Evolutionary conservation across 257 asterid genomes (phyloP).

Genomic region (Apocynum venetum): DNA sequence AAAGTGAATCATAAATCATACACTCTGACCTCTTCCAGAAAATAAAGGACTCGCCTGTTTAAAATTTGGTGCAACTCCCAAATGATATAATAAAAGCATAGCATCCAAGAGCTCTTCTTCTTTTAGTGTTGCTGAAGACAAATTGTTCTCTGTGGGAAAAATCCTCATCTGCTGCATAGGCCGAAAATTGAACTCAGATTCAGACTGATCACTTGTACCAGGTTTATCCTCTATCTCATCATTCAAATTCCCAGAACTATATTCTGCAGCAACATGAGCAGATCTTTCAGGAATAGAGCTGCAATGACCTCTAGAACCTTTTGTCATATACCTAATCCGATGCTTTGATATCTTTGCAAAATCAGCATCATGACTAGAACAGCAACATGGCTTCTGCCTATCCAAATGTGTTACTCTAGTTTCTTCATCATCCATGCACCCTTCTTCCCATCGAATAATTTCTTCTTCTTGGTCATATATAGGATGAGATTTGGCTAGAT

Average conservation of each 20-base stretch:
- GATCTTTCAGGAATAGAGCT: slow-evolving; percentile 73
- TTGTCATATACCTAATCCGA: slow-evolving; percentile 42
- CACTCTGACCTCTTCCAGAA: neutral
- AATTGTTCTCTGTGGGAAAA: slow-evolving; percentile 49
- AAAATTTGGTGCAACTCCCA: slow-evolving; percentile 95
- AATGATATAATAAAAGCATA: slow-evolving; percentile 82
- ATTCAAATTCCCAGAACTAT: slow-evolving; percentile 66
- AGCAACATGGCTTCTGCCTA: slow-evolving; percentile 85
- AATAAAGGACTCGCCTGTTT: slow-evolving; percentile 63
- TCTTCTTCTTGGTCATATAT: slow-evolving; percentile 52
- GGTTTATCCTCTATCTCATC: slow-evolving; percentile 88
- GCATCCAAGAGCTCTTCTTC: slow-evolving; percentile 97
- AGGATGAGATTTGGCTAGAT: slow-evolving; percentile 59
- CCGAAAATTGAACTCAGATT: slow-evolving; percentile 64
- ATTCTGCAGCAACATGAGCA: slow-evolving; percentile 74
- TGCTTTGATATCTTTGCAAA: slow-evolving; percentile 50
- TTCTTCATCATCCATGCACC: slow-evolving; percentile 79
- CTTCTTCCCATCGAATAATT: slow-evolving; percentile 92
- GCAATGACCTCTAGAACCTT: slow-evolving; percentile 72
- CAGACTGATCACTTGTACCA: slow-evolving; percentile 85
- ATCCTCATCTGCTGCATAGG: slow-evolving; percentile 66
- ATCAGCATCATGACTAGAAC: slow-evolving; percentile 63
- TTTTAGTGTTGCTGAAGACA: slow-evolving; percentile 69
- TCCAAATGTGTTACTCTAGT: slow-evolving; percentile 64
- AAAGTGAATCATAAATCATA: neutral